A percentile compares a stretch with the other conserved stretches of the same genome.
Conservation (phyloP, 192 early-diverging fungal genomes). For the Thamnidium elegans region DNA sequence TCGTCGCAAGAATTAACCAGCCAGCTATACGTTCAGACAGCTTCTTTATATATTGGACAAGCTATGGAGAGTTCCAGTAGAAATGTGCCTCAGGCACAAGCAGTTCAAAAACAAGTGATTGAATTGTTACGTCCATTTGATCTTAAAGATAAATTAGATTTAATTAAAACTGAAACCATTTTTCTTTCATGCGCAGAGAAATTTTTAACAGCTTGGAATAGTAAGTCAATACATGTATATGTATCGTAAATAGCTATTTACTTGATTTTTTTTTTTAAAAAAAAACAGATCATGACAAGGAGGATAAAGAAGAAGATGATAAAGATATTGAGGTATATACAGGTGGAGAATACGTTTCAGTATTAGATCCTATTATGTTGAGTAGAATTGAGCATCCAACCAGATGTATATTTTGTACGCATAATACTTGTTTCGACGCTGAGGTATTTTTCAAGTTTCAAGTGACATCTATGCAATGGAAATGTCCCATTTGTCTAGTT, state of each 20-base stretch:
- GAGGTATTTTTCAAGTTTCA: conserved; percentile 5
- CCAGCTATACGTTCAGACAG: conserved; percentile 1
- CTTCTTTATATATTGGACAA: background rate
- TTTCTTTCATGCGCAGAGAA: conserved; percentile 7
- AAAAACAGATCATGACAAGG: background rate
- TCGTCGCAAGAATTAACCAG: conserved; percentile 5
- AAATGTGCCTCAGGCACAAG: background rate
- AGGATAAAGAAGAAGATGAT: conserved; percentile 2
- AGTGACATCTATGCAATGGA: conserved; percentile 1
- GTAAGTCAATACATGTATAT: background rate
- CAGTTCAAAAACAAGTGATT: background rate
- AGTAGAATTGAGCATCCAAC: conserved; percentile 12
- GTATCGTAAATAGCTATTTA: background rate
- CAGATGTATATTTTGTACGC: conserved; percentile 14
- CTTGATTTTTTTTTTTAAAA: background rate
- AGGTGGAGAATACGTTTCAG: conserved; percentile 1
- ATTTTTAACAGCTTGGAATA: conserved; percentile 8
- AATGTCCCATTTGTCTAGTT: conserved; percentile 16
- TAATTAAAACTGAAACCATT: conserved; percentile 5
- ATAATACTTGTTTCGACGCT: conserved; percentile 19
- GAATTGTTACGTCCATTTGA: background rate
- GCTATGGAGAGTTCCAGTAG: conserved; percentile 5
- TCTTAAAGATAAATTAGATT: background rate
- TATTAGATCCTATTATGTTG: conserved; percentile 14
- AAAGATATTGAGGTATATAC: background rate